Conservation (phyloP, 2,329 filamentous ascomycete genomes). For the Escovopsis sp. region DNA sequence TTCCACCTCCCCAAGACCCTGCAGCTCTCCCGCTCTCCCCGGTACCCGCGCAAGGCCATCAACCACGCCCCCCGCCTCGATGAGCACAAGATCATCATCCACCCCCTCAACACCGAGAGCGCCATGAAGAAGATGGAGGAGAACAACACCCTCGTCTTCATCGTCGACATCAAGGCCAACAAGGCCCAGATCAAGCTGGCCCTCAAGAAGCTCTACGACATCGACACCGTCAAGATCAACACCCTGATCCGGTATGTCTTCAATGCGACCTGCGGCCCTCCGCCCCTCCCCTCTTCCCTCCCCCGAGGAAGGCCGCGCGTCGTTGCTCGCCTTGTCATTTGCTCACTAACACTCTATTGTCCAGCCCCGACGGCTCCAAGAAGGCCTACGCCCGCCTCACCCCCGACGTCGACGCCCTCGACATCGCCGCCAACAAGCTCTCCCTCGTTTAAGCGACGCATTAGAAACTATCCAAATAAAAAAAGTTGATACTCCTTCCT, state of each 20-base stretch:
- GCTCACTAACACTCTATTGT: background rate
- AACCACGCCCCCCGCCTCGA: conserved; percentile 82
- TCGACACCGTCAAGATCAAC: conserved; percentile 98
- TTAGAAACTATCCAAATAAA: background rate
- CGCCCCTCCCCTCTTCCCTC: too few species aligned
- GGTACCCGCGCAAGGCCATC: conserved; percentile 94
- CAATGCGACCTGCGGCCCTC: too few species aligned
- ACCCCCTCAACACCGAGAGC: conserved; percentile 98
- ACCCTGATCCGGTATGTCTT: conserved; percentile 76
- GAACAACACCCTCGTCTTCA: conserved; percentile 99
- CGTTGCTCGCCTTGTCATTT: background rate
- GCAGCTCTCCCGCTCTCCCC: conserved; percentile 74
- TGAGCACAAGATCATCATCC: conserved; percentile 93
- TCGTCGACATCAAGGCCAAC: conserved; percentile 94
- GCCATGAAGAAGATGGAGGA: conserved; percentile 99
- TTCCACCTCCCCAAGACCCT: conserved; percentile 99
- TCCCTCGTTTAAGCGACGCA: conserved; percentile 65
- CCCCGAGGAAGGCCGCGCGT: background rate
- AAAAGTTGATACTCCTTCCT: conserved; percentile 6
- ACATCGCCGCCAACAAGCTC: conserved; percentile 98
- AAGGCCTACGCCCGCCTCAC: conserved; percentile 97
- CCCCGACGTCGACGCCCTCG: conserved; percentile 91
- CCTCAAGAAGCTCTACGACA: conserved; percentile 98
- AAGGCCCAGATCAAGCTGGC: conserved; percentile 99
- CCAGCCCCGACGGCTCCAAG: conserved; percentile 87